Base-by-base conservation (phyloP, 371 early-diverging fungal genomes). In the Mortierella sp. region DNA sequence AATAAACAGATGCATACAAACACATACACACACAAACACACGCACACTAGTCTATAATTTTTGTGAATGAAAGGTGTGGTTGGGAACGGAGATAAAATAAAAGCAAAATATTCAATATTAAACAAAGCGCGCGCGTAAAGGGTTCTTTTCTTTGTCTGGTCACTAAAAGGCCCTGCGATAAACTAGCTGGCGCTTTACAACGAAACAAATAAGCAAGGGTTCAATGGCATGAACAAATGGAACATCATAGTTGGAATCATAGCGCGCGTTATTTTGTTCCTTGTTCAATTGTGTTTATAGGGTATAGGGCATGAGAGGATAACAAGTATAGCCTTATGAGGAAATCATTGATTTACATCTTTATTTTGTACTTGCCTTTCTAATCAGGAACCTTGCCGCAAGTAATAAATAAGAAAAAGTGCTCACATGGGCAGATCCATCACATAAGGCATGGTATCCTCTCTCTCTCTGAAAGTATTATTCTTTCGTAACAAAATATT, bases 121-220 rank as follows among this genome's bases (percentile, higher is more conserved):
- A n/a, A n/a, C n/a, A n/a, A n/a, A n/a, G n/a, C n/a, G 54, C 26
- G 54, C 54, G 54, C 54, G 54, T 24, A 52, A 52, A 22, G 54
- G 54, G 10, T 52, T 49, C 3, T 49, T 52, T 52, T 26, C 54
- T 52, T 52, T 45, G 4, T 52, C 6, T n/a, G n/a, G n/a, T n/a
- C n/a, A 24, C 54, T 3, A 52, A 52, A 11, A 52, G 11, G 11
- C 24, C n/a, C 6, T 52, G 26, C 11, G 54, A 45, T 45, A 45
- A n/a, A n/a, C 30, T 30, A 2, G 20, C 49, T 47, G 49, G 49
- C 20, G 49, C 20, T 54, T 54, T 5, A 5, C 30, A 30, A 26
- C 54, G 54, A 54, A 54, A 54, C 54, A 54, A 54, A 54, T 54
- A 54, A 54, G 26, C 54, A 54, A 26, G 54, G 54, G 54, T 54